Evolutionary conservation across 2,329 filamentous ascomycete species (phyloP), one percentile per base, ranked within the genome.

Genomic region (Penicillium olsonii): DNA sequence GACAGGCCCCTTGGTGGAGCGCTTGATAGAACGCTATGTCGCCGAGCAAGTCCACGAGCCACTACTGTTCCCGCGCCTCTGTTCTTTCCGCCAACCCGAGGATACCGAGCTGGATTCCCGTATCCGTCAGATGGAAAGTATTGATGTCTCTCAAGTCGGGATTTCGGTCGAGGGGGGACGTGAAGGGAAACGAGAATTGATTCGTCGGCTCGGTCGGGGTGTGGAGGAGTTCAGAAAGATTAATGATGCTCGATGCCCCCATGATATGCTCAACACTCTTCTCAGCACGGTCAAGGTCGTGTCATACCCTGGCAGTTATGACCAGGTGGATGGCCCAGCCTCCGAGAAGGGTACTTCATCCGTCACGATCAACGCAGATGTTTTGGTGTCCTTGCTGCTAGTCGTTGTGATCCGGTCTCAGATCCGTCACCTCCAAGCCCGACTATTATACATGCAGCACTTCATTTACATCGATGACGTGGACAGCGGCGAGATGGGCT

Each of bases 381-480:
- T 92, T 0, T 76, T 99, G 22, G 94, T 99, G 2, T 96, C 94
- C 0, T 75, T 99, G 51, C 79, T 99, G 12, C 78, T 99, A 17
- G 85, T 95, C 54, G 91, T 99, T 14, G 88, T 99, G 10, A 97
- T 99, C 53, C 83, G 92, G 55, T 90, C 92, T 10, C 88, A 94
- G 52, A 85, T 95, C 20, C 85, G 88, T 50, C 87, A 96, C 70
- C 77, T 99, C 8, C 90, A 96, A 62, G 91, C 94, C 3, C 83
- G 92, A 17, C 75, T 99, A 39, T 79, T 88, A n/a, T 99, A 97
- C 68, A 96, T 97, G 80, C 88, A 92, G 37, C 90, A 95, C 64
- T 99, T 96, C 66, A 94, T 96, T 59, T 99, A 96, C 70, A 92
- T 96, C 42, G 94, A 97, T 61, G 94, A 99, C 71, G 91, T 99